Evolutionary conservation across 169 alveolate species (phyloP).

Genomic region (Eimeria acervulina): DNA sequence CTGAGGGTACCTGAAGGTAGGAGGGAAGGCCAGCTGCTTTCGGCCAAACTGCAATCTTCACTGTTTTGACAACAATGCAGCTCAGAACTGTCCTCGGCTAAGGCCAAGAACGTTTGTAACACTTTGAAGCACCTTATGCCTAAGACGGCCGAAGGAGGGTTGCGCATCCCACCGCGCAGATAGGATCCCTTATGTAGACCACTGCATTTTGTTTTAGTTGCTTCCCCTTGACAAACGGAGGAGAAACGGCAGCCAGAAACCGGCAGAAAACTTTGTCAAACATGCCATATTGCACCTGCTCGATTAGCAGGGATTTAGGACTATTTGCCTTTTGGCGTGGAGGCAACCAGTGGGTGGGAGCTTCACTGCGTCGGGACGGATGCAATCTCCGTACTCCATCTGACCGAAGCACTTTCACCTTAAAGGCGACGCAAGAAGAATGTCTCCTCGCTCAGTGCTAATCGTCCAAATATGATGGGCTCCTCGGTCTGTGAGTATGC

Average conservation of each 20-base stretch:
- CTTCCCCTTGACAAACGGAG: too few species aligned
- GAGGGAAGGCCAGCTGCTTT: not conserved
- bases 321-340: too few species aligned
- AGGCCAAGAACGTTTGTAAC: not conserved
- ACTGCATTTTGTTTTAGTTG: too few species aligned
- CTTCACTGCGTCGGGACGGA: not conserved
- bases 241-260: too few species aligned
- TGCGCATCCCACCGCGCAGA: too few species aligned
- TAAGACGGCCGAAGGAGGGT: not conserved
- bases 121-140: not conserved
- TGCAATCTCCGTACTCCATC: not conserved
- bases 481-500: not conserved
- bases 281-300: too few species aligned
- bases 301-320: too few species aligned
- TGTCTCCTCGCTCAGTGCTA: not conserved
- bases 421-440: not conserved
- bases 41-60: not conserved
- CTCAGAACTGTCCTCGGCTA: not conserved
- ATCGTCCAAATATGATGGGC: not conserved
- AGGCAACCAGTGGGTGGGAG: not conserved
- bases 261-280: too few species aligned
- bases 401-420: not conserved
- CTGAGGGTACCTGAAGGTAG: not conserved
- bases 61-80: not conserved
- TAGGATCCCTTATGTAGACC: too few species aligned